These are phyloP conservation scores for Cyclostephanos invisitatus DNA, from an alignment of 108 stramenopile species.

Conservation along the genomic window DNA sequence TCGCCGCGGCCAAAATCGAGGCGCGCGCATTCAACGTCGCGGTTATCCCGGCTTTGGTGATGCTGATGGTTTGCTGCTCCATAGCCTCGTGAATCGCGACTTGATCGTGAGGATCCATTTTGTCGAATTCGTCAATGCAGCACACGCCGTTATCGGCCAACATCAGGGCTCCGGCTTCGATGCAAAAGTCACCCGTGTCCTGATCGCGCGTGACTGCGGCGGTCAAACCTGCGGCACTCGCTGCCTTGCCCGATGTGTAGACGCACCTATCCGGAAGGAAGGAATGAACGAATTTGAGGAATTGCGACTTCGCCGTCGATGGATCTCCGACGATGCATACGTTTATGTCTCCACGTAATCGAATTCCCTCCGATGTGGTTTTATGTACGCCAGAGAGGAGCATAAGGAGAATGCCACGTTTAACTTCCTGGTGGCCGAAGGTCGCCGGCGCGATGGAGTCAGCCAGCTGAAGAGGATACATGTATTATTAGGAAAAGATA, in stretches of 20 bases:
- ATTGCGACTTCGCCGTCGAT: slow-evolving; percentile 98
- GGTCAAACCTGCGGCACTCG: slow-evolving; percentile 97
- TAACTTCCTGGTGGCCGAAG: slow-evolving; percentile 96
- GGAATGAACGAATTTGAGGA: slow-evolving; percentile 94
- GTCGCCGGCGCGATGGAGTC: slow-evolving; percentile 91
- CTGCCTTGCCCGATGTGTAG: slow-evolving; percentile 98
- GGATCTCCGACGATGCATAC: slow-evolving; percentile 99
- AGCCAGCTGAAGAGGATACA: slow-evolving; percentile 56
- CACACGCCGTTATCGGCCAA: slow-evolving; percentile 99
- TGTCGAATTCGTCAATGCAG: slow-evolving; percentile 96
- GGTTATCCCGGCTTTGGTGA: slow-evolving; percentile 99
- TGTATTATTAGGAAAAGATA: neutral
- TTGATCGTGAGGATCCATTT: slow-evolving; percentile 97
- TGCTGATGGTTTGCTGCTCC: slow-evolving; percentile 99
- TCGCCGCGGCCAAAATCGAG: slow-evolving; percentile 98
- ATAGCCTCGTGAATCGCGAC: slow-evolving; percentile 98
- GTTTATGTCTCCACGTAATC: slow-evolving; percentile 97
- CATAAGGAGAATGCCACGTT: slow-evolving; percentile 95
- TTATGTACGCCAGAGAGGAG: slow-evolving; percentile 98
- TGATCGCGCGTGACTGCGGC: slow-evolving; percentile 95
- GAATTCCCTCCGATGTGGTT: slow-evolving; percentile 93
- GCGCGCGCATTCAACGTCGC: slow-evolving; percentile 98
- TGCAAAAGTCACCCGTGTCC: slow-evolving; percentile 98
- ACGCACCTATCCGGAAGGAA: slow-evolving; percentile 93
- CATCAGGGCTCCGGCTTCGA: slow-evolving; percentile 99